Base-by-base conservation (phyloP, 2,329 filamentous ascomycete species). In the Camillea tinctor region DNA sequence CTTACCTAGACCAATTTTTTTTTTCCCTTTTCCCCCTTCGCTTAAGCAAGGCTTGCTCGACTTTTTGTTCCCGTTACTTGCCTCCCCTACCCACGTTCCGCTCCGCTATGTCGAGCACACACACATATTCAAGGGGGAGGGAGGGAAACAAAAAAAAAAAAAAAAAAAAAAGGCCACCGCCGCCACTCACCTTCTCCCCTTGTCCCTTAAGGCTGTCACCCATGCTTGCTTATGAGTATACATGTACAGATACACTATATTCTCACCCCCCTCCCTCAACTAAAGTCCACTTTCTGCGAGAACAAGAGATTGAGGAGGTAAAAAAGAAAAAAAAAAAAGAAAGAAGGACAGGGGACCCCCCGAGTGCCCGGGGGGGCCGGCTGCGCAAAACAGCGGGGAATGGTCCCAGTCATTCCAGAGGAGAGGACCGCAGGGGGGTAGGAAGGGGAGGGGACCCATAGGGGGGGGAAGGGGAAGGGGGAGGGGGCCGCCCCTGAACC, bases 401-500 rank as follows among this genome's bases (percentile, higher is more conserved):
- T 51, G 30, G 56, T 51, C 51, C 53, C 50, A 54, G 50, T 36
- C 50, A 50, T 55, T 24, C 54, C 54, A 55, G 44, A 55, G 54
- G 40, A 30, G 15, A 49, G 54, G 40, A 49, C 19, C 36, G 36
- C 36, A 44, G 36, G 36, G 36, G 36, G 36, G 36, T n/a, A 44
- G 17, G 36, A 30, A 30, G 52, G 26, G 24, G 11, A 26, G 26
- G 26, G 52, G 52, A 36, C 13, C 22, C 22, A 17, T 22, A 21
- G 9, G 49, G 56, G 59, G 56, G 51, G 54, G 19, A 30, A 30
- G 26, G 26, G 6, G 6, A 30, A 44, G 11, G 17, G 17, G 36
- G 36, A 44, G 36, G 36, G 36, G 36, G 36, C 17, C 36, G 53
- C 63, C 63, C 63, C 63, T 65, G 59, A 64, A 56, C 58, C 63